Base-by-base conservation (phyloP, 768 basidiomycete genomes). In the Dioszegia aurantiaca region DNA sequence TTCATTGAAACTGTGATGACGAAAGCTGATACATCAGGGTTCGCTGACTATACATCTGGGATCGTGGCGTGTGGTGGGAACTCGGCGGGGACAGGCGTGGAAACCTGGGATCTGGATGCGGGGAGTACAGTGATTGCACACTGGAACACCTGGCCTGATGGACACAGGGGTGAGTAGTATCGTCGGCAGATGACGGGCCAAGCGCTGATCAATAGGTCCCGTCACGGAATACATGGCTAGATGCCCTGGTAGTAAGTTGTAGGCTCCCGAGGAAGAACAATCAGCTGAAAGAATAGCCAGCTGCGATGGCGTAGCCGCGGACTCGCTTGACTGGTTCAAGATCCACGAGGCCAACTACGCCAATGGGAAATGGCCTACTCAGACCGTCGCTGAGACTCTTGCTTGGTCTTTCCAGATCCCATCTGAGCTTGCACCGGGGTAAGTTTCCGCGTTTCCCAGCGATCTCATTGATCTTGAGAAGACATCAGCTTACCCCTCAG, bases 311-410 rank as follows among this genome's bases (percentile, higher is more conserved):
- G 48, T 49, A n/a, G 19, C 30, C 9, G 48, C 48, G 14, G 48
- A 31, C 48, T 49, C 48, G 30, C 48, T 49, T 30, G 48, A 49
- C 30, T 49, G 48, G 48, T 49, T 49, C 48, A 49, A 49, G 48
- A 49, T 49, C 48, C 48, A 49, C 19, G 48, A 49, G 19, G 48
- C 28, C 48, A 49, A 16, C 31, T 49, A 6, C 16, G 31, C 30
- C 48, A 28, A 36, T 16, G 33, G 30, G 5, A 14, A 12, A 30
- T 49, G 48, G 48, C 26, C 48, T 9, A 49, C 48, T 17, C 27
- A 49, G 11, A 36, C 4, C 6, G n/a, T 49, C 8, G 26, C 33
- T 17, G 17, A 14, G 48, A 49, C 30, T 17, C 48, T 49, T 12
- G 23, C 9, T 14, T 49, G 48, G 31, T 14, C 16, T 4, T 49